These are phyloP conservation scores for Chaetomiaceae sp. DNA, from an alignment of 2,329 filamentous ascomycete species.

Conservation along the genomic window DNA sequence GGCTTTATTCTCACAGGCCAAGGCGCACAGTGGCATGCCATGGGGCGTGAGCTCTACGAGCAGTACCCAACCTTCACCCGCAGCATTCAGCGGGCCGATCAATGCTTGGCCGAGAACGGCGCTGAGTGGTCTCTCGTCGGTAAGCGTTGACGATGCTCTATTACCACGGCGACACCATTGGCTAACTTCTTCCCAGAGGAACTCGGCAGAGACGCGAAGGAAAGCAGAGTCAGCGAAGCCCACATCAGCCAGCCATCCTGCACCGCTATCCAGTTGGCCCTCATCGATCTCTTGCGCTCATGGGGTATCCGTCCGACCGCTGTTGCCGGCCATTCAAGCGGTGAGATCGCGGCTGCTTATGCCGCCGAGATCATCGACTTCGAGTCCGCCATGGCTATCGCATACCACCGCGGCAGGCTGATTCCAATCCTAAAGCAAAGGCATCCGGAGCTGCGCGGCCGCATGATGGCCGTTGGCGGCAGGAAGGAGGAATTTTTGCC, in stretches of 20 bases:
- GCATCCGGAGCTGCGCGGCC: background rate
- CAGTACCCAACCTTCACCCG: conserved; percentile 35
- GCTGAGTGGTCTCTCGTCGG: conserved; percentile 25
- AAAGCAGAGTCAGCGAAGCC: conserved; percentile 29
- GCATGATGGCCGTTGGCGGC: conserved; percentile 17
- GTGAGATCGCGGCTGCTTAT: conserved; percentile 37
- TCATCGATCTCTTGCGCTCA: conserved; percentile 31
- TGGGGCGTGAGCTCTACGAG: conserved; percentile 40
- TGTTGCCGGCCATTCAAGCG: conserved; percentile 34
- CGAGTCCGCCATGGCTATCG: conserved; percentile 35
- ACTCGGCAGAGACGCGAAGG: conserved; percentile 34
- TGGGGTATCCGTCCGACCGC: conserved; percentile 24
- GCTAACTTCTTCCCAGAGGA: conserved; percentile 29
- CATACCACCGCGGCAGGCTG: conserved; percentile 37
- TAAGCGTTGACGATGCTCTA: conserved; percentile 17
- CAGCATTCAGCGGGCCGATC: conserved; percentile 35
- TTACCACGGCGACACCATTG: conserved; percentile 5
- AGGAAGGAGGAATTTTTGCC: too few species aligned
- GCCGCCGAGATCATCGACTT: conserved; percentile 34
- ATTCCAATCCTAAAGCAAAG: background rate
- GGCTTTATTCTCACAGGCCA: conserved; percentile 43
- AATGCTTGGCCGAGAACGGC: conserved; percentile 27
- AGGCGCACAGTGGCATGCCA: conserved; percentile 39
- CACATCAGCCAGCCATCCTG: conserved; percentile 31
- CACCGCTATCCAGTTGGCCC: conserved; percentile 34